A percentile compares a stretch with the other conserved stretches of the same genome.
These are phyloP conservation scores for Rhinocladiella mackenziei DNA, from an alignment of 2,329 filamentous ascomycete species.

Conservation along the genomic window DNA sequence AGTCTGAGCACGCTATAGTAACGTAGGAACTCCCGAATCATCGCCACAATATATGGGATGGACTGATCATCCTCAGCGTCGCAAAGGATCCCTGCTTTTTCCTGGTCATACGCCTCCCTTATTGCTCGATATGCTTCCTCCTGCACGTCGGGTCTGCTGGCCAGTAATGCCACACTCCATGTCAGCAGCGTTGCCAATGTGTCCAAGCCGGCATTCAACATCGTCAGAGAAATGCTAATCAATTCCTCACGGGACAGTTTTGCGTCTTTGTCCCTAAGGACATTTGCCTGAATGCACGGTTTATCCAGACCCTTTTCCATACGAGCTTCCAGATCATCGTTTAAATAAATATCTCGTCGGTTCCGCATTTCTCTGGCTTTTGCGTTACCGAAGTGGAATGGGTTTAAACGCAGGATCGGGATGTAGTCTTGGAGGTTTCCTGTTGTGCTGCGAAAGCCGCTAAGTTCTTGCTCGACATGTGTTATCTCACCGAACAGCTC, in stretches of 20 bases:
- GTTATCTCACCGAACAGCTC: conserved; percentile 59
- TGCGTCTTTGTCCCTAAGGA: conserved; percentile 60
- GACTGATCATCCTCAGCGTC: conserved; percentile 59
- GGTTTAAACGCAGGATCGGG: conserved; percentile 56
- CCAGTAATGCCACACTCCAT: no score
- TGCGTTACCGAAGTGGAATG: conserved; percentile 55
- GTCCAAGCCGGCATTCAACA: no score
- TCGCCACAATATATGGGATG: conserved; percentile 57
- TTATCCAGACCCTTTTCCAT: conserved; percentile 58
- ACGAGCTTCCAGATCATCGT: conserved; percentile 53
- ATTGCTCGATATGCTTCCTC: conserved; percentile 57
- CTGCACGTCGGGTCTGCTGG: no score
- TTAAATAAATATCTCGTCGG: conserved; percentile 58
- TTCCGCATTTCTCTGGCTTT: conserved; percentile 57
- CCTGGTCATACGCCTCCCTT: conserved; percentile 47
- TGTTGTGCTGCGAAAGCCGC: conserved; percentile 29
- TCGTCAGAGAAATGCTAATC: conserved; percentile 62
- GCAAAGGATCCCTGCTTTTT: conserved; percentile 51
- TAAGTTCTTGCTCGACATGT: conserved; percentile 58
- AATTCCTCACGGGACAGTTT: conserved; percentile 59
- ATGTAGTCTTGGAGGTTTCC: conserved; percentile 59
- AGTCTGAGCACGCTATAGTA: conserved; percentile 61
- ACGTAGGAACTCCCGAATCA: conserved; percentile 59
- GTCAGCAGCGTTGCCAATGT: no score
- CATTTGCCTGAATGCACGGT: conserved; percentile 64